Evolutionary conservation across 1,284 basidiomycete genomes (phyloP), one percentile per base, ranked within the genome.

Genomic region (Cutaneotrichosporon sp.): DNA sequence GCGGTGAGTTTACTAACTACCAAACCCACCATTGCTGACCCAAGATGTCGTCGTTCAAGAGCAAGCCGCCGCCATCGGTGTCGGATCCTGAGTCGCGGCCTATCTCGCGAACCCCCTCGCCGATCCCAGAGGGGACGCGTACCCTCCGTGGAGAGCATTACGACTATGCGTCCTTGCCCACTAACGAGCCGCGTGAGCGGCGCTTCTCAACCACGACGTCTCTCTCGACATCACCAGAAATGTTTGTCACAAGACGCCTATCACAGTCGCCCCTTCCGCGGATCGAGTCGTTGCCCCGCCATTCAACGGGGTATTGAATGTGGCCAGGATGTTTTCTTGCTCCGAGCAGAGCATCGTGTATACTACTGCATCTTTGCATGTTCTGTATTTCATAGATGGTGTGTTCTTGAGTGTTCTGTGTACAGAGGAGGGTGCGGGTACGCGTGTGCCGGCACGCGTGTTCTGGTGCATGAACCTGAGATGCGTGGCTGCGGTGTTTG

Each of bases 1-100:
- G 78, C 80, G 5, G 78, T 80, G 58, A 73, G 79, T 73, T 14
- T n/a, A n/a, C n/a, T 32, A 2, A 14, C n/a, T 13, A n/a, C n/a
- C n/a, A n/a, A 57, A 16, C 0, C 11, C n/a, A 14, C 16, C 18
- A 6, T 16, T 9, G n/a, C 58, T 55, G 52, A 66, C 22, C 6
- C 11, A 47, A 64, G 56, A 63, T 64, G 63, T 61, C 63, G 55
- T 58, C 64, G n/a, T 65, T 72, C 11, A 65, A 67, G 40, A 60
- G 63, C 2, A 49, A 61, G 40, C 64, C 67, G 5, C 67, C 66
- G 8, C 63, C 57, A 0, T 16, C 11, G 0, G 56, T 68, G 26
- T 58, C 65, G 46, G 65, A 64, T 38, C 61, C 62, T 6, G 75
- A 75, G 65, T 60, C 70, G 11, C 50, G 56, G 11, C 73, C 73